A percentile compares a stretch with the other conserved stretches of the same genome.
phyloP scores from a whole-genome alignment of 176 grass and related monocot species.

The Oryza brachyantha region DNA sequence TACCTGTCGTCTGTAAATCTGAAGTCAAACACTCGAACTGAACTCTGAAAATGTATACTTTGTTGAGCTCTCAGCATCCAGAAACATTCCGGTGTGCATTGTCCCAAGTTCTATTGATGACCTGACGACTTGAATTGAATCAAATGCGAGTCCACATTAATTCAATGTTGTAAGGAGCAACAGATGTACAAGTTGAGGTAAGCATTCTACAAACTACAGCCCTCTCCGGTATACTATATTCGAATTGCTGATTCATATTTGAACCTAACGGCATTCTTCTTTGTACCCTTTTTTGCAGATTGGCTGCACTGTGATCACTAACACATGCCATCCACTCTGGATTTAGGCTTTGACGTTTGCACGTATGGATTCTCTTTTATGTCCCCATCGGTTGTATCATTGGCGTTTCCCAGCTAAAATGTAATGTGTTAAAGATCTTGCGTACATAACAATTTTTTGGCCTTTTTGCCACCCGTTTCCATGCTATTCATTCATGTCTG shows the following conservation, averaged over 20 bases:
- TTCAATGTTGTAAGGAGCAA: background rate
- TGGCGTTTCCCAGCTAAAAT: background rate
- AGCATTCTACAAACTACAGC: background rate
- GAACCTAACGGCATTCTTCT: background rate
- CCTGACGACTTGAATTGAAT: background rate
- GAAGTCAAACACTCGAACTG: background rate
- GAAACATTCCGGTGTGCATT: slow-evolving; percentile 4
- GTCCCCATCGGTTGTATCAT: background rate
- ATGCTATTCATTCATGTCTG: background rate
- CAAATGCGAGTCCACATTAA: slow-evolving; percentile 3
- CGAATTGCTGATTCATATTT: background rate
- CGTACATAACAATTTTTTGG: background rate
- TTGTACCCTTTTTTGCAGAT: slow-evolving; percentile 10
- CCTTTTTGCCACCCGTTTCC: background rate
- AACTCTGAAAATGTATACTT: slow-evolving; percentile 19
- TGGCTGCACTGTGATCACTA: slow-evolving; percentile 13
- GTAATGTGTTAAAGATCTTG: background rate
- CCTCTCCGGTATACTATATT: background rate
- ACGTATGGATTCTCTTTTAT: background rate
- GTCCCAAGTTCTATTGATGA: background rate
- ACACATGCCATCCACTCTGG: background rate
- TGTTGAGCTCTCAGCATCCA: background rate
- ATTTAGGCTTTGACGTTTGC: background rate
- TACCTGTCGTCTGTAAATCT: slow-evolving; percentile 33
- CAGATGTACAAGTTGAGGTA: slow-evolving; percentile 5